Conservation (phyloP, 2,329 filamentous ascomycete species). For the Talaromyces piceae region DNA sequence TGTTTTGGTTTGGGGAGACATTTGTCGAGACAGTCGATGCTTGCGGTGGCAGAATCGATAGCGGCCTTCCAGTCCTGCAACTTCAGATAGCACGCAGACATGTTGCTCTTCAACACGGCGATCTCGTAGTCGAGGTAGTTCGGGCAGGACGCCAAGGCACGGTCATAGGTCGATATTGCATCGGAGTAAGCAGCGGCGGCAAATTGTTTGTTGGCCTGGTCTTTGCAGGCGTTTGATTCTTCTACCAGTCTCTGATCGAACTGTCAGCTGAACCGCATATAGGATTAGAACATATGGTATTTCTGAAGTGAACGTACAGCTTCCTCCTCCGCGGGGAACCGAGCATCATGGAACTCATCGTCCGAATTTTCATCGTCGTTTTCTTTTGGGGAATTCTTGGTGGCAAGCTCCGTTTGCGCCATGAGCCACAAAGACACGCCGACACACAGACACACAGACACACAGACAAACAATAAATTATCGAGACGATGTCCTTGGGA, state of each 20-base stretch:
- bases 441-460: no score
- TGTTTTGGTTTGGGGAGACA: constrained; percentile 17
- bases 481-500: background rate
- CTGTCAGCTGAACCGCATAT: constrained; percentile 6
- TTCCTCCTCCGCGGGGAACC: constrained; percentile 42
- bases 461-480: background rate
- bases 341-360: constrained; percentile 36
- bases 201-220: constrained; percentile 74
- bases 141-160: constrained; percentile 70
- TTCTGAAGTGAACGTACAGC: constrained; percentile 24
- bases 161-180: constrained; percentile 75
- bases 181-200: constrained; percentile 61
- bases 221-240: constrained; percentile 66
- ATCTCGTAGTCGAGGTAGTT: constrained; percentile 82
- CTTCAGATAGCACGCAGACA: constrained; percentile 82
- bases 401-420: background rate
- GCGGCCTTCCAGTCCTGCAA: constrained; percentile 79
- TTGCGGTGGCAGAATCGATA: constrained; percentile 62
- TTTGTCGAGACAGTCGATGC: constrained; percentile 62
- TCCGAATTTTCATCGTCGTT: constrained; percentile 24
- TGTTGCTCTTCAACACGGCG: constrained; percentile 80
- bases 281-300: no score
- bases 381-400: background rate
- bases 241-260: constrained; percentile 54
- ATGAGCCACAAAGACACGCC: no score